Conservation (phyloP, 441 rosid genomes). For the Populus hybrid region DNA sequence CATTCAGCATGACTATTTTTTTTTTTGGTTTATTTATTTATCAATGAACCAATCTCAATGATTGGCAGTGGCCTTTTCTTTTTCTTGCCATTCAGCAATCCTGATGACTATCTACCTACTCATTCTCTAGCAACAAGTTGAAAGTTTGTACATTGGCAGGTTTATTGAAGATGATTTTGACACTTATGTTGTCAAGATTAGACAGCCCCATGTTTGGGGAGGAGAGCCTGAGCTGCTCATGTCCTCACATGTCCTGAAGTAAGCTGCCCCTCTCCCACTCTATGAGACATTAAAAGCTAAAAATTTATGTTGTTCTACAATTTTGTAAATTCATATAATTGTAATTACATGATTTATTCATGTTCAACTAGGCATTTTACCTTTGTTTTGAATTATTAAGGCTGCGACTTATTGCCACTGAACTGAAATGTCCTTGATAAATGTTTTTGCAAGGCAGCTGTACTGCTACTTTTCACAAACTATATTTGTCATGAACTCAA, state of each 20-base stretch:
- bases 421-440: not conserved
- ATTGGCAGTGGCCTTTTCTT: not conserved
- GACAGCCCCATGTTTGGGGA: slow-evolving; percentile 74
- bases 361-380: not conserved
- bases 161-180: slow-evolving; percentile 70
- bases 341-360: not conserved
- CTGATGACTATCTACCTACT: not conserved
- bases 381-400: not conserved
- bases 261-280: slow-evolving; percentile 15
- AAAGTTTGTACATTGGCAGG: slow-evolving; percentile 32
- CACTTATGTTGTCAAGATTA: slow-evolving; percentile 48
- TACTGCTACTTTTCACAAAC: not conserved
- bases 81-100: not conserved
- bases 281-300: not conserved
- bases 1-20: not conserved
- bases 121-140: slow-evolving; percentile 2
- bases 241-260: slow-evolving; percentile 69
- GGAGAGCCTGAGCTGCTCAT: slow-evolving; percentile 80
- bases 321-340: not conserved
- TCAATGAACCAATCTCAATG: not conserved
- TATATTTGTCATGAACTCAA: not conserved
- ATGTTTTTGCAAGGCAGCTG: not conserved
- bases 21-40: not conserved
- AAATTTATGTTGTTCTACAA: not conserved
- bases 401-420: not conserved